phyloP scores from a whole-genome alignment of 2,329 filamentous ascomycete species.

The Ramularia collo-cygni region DNA sequence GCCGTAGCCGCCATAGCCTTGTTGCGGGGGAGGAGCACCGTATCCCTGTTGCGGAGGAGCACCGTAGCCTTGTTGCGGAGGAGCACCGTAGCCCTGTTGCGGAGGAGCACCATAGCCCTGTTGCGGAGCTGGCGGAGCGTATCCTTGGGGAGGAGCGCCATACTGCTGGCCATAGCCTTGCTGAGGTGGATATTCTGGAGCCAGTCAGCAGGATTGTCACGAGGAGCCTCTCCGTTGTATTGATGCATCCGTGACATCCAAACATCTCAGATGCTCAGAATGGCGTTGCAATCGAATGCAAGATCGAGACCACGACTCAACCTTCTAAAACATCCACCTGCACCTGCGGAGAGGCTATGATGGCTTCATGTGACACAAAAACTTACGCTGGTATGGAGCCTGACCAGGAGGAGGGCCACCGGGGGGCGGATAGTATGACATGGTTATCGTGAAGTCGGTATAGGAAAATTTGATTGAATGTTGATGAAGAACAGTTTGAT shows the following conservation, averaged over 20 bases:
- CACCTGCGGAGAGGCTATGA: no score
- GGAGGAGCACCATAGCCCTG: constrained; percentile 15
- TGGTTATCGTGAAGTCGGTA: constrained; percentile 6
- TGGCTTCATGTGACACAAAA: no score
- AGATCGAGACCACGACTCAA: no score
- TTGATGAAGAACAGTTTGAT: neutral
- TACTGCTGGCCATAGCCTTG: constrained; percentile 9
- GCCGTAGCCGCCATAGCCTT: constrained; percentile 16
- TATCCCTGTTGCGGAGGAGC: constrained; percentile 13
- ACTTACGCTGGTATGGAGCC: constrained; percentile 14
- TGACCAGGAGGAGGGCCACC: constrained; percentile 7
- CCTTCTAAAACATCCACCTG: no score
- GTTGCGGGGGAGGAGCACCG: constrained; percentile 13
- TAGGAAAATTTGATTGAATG: neutral
- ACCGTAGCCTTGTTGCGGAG: constrained; percentile 5
- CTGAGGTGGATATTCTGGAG: constrained; percentile 12
- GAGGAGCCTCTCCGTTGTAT: constrained; percentile 5
- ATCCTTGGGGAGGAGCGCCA: constrained; percentile 11
- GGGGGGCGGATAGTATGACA: constrained; percentile 14
- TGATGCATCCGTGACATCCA: no score
- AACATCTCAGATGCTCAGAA: no score
- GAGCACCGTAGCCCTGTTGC: constrained; percentile 9
- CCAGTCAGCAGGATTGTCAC: constrained; percentile 12
- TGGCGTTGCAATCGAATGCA: no score
- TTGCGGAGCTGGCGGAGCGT: constrained; percentile 12